Conservation (phyloP, 1,284 basidiomycete genomes). For the Trametes versicolor region DNA sequence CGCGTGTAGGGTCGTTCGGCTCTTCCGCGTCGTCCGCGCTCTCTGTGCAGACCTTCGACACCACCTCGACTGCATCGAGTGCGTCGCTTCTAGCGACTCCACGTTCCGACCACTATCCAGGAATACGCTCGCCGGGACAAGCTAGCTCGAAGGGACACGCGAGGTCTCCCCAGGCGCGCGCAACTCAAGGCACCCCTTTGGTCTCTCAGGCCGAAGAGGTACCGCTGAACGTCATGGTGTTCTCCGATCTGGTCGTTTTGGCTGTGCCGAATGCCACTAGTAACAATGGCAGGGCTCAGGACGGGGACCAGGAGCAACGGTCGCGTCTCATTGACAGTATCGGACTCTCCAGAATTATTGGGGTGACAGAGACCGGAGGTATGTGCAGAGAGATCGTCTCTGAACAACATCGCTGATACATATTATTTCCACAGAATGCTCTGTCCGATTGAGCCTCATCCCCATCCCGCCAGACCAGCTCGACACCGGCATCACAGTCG, state of each 20-base stretch:
- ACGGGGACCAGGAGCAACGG: conserved; percentile 40
- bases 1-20: conserved; percentile 56
- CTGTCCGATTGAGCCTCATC: conserved; percentile 62
- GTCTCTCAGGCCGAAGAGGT: background rate
- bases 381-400: conserved; percentile 24
- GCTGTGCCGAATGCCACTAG: conserved; percentile 37
- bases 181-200: background rate
- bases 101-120: conserved; percentile 25
- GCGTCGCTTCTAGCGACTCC: conserved; percentile 32
- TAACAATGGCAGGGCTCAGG: conserved; percentile 38
- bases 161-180: conserved; percentile 5
- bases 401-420: background rate
- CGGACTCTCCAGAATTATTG: conserved; percentile 66
- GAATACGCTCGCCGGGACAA: conserved; percentile 6
- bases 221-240: conserved; percentile 56
- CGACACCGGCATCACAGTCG: conserved; percentile 51
- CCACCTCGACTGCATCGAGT: conserved; percentile 35
- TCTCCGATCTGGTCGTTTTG: conserved; percentile 61
- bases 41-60: conserved; percentile 43
- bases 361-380: conserved; percentile 49
- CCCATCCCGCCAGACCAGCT: conserved; percentile 56
- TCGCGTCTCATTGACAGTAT: conserved; percentile 60
- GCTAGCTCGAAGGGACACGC: conserved; percentile 7
- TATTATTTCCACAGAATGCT: conserved; percentile 40
- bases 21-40: conserved; percentile 52